Conservation (phyloP, 352 stramenopile genomes). For the Elongisporangium undulatum region DNA sequence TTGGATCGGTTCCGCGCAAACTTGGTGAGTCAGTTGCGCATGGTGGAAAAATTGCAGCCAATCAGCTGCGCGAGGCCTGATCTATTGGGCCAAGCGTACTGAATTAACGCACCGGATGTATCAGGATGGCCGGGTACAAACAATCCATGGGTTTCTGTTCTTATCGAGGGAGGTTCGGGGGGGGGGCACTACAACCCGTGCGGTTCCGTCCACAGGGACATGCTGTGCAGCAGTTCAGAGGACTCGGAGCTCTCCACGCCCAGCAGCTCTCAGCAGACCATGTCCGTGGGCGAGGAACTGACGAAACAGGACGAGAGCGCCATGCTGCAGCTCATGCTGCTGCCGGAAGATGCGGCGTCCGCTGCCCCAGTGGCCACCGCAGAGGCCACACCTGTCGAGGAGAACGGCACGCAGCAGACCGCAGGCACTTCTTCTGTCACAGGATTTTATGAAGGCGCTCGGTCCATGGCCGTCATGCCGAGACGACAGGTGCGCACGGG, state of each 20-base stretch:
- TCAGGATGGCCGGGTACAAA: background rate
- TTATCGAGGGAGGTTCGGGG: background rate
- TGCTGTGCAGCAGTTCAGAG: no score
- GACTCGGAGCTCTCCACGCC: no score
- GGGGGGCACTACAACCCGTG: no score
- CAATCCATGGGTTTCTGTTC: background rate
- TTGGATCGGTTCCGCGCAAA: background rate
- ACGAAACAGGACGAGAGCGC: background rate
- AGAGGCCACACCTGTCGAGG: background rate
- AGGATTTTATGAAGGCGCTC: background rate
- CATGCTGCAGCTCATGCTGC: background rate
- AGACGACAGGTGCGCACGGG: conserved; percentile 60
- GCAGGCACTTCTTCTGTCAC: background rate
- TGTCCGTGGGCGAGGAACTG: background rate
- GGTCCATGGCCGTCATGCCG: conserved; percentile 11
- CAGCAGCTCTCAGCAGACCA: background rate
- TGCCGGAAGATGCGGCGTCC: background rate
- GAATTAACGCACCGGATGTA: background rate
- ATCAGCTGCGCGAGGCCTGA: background rate
- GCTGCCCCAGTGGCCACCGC: background rate
- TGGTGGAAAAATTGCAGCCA: background rate
- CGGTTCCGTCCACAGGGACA: no score
- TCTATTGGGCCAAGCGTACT: background rate
- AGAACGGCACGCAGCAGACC: background rate
- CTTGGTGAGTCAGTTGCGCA: background rate